A percentile compares a stretch with the other conserved stretches of the same genome.
Conservation (phyloP, 2,329 filamentous ascomycete species). For the Sarocladiaceae sp. region DNA sequence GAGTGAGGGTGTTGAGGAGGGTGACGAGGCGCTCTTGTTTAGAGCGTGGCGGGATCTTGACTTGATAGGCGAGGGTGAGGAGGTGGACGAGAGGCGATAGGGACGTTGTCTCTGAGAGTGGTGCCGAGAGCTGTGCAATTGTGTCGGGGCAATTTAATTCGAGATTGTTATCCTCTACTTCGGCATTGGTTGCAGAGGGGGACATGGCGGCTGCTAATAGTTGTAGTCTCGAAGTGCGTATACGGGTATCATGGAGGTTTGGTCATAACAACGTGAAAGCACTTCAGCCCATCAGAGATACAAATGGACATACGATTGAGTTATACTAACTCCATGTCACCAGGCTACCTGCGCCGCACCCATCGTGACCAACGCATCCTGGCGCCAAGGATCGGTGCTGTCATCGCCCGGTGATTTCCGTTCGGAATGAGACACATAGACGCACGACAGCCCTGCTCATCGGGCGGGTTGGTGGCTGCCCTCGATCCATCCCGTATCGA, state of each 20-base stretch:
- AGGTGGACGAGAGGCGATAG: conserved; percentile 27
- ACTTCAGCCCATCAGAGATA: neutral
- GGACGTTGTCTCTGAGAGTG: conserved; percentile 23
- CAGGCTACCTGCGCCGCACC: neutral
- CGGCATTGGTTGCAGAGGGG: conserved; percentile 15
- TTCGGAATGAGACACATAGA: neutral
- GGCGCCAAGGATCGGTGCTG: neutral
- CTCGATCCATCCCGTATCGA: neutral
- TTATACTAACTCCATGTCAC: too few relatives aligned
- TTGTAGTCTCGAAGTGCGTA: too few relatives aligned
- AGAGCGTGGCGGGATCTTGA: conserved; percentile 18
- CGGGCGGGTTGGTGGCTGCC: too few relatives aligned
- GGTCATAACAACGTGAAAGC: neutral
- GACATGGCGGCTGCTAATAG: conserved; percentile 13
- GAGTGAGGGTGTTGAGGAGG: conserved; percentile 26
- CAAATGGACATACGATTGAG: too few relatives aligned
- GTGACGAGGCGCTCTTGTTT: conserved; percentile 25
- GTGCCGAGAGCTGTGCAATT: conserved; percentile 23
- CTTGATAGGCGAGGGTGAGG: conserved; percentile 25
- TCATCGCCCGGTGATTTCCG: neutral
- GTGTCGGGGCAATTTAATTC: conserved; percentile 22
- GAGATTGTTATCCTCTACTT: too few relatives aligned
- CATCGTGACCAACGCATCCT: conserved; percentile 8
- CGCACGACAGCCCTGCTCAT: neutral
- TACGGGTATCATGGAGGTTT: too few relatives aligned